Conservation (phyloP, 345 rosid genomes). For the Camelina hispida region DNA sequence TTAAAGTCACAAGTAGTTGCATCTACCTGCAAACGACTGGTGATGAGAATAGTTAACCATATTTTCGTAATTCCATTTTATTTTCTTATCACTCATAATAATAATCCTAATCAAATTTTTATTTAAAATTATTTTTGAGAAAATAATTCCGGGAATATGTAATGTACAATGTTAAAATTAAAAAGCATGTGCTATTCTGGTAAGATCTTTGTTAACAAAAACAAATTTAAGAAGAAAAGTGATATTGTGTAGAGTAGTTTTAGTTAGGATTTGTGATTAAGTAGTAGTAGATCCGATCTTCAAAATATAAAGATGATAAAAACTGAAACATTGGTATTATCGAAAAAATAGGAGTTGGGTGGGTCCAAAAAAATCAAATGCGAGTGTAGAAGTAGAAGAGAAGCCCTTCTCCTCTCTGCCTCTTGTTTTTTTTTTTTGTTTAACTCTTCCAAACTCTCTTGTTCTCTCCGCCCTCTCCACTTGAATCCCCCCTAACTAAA, state of each 20-base stretch:
- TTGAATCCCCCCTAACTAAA: neutral
- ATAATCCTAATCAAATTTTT: no score
- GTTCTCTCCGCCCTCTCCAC: constrained; percentile 50
- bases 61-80: neutral
- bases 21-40: neutral
- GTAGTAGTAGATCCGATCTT: constrained; percentile 22
- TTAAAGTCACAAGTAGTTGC: neutral
- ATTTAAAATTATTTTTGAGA: no score
- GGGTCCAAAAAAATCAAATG: constrained; percentile 16
- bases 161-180: no score
- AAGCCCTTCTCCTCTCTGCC: constrained; percentile 21
- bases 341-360: constrained; percentile 15
- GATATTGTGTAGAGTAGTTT: no score
- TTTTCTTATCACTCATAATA: no score
- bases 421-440: constrained; percentile 5
- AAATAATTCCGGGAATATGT: no score
- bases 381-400: no score
- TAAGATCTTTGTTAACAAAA: no score
- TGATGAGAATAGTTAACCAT: neutral
- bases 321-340: constrained; percentile 9
- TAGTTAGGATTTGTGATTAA: no score
- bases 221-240: no score
- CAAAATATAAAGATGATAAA: neutral
- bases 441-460: neutral
- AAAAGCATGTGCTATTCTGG: no score